These are phyloP conservation scores for Aspergillus neotritici DNA, from an alignment of 2,329 filamentous ascomycete species.

Conservation along the genomic window DNA sequence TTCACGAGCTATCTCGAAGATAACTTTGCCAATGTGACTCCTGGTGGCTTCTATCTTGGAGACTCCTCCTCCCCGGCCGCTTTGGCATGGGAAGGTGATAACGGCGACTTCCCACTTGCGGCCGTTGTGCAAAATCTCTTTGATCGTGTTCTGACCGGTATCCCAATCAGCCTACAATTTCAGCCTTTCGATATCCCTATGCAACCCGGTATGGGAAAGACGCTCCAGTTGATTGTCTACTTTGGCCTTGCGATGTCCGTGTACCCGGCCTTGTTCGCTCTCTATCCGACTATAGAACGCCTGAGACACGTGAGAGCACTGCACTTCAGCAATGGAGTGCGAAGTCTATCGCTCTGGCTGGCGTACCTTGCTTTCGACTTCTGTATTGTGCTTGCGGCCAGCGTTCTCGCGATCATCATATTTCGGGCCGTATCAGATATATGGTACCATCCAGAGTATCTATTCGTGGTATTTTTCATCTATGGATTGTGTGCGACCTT, in stretches of 20 bases:
- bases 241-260: slow-evolving; percentile 71
- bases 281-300: slow-evolving; percentile 84
- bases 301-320: slow-evolving; percentile 72
- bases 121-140: slow-evolving; percentile 57
- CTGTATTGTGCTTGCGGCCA: slow-evolving; percentile 61
- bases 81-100: slow-evolving; percentile 62
- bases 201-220: slow-evolving; percentile 61
- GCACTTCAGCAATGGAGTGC: slow-evolving; percentile 87
- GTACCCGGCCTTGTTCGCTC: slow-evolving; percentile 78
- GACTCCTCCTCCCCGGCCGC: slow-evolving; percentile 56
- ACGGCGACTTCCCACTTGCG: slow-evolving; percentile 53
- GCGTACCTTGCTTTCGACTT: slow-evolving; percentile 81
- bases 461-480: slow-evolving; percentile 74
- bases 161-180: slow-evolving; percentile 66
- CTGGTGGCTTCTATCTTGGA: slow-evolving; percentile 74
- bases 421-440: slow-evolving; percentile 58
- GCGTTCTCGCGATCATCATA: slow-evolving; percentile 62
- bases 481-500: slow-evolving; percentile 75
- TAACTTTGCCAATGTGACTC: slow-evolving; percentile 63
- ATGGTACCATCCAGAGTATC: slow-evolving; percentile 74
- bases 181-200: slow-evolving; percentile 71
- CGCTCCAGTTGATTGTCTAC: slow-evolving; percentile 74
- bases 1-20: slow-evolving; percentile 62
- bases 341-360: slow-evolving; percentile 74
- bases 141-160: slow-evolving; percentile 61